A percentile compares a stretch with the other conserved stretches of the same genome.
Conservation (phyloP, 495 filamentous ascomycete species). For the Aspergillus carlsbadensis region DNA sequence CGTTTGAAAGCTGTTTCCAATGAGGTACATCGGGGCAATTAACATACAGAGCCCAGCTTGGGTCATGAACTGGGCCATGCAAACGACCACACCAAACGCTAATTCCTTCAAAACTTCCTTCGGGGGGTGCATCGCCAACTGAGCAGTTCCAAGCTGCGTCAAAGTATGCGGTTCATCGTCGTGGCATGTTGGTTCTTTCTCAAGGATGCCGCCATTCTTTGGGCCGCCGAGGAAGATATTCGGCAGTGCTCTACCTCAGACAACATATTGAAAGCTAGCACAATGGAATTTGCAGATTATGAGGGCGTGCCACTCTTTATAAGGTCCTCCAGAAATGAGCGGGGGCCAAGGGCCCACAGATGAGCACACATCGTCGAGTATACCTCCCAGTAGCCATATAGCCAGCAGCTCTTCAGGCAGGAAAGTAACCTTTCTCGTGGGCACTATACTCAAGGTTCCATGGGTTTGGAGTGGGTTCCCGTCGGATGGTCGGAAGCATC, state of each 20-base stretch:
- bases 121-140: conserved; percentile 15
- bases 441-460: too few species aligned
- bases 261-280: neutral
- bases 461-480: too few species aligned
- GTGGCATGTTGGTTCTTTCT: conserved; percentile 3
- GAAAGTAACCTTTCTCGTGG: too few species aligned
- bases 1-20: conserved; percentile 45
- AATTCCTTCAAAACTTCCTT: conserved; percentile 29
- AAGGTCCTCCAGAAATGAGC: too few species aligned
- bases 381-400: too few species aligned
- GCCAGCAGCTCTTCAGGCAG: too few species aligned
- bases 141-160: conserved; percentile 17
- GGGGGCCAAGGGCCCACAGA: too few species aligned
- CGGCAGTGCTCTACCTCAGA: neutral
- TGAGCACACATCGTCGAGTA: too few species aligned
- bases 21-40: conserved; percentile 40
- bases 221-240: neutral
- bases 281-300: too few species aligned
- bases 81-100: conserved; percentile 44
- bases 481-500: too few species aligned
- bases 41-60: conserved; percentile 41
- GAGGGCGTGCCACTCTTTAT: too few species aligned
- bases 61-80: conserved; percentile 49
- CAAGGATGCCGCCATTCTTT: conserved; percentile 1
- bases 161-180: conserved; percentile 18